Evolutionary conservation across 2,329 filamentous ascomycete species (phyloP).

Genomic region (Exophiala aquamarina): DNA sequence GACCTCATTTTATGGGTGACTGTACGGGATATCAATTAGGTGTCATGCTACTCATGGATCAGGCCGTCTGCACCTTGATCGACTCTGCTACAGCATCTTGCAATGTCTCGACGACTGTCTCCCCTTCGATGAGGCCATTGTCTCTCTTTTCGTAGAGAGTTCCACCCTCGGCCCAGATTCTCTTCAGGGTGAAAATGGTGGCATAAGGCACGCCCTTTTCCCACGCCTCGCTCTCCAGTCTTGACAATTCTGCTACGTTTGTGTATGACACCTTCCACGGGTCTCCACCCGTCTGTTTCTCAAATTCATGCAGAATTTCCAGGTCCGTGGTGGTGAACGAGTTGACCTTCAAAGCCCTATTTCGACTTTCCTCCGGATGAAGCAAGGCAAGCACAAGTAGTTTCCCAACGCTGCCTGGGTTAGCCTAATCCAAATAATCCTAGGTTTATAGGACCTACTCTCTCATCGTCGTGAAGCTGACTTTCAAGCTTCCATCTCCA

Average conservation of each 20-base stretch:
- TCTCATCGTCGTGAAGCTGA: constrained; percentile 68
- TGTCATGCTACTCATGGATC: too few species aligned
- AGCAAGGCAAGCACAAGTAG: constrained; percentile 63
- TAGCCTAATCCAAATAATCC: neutral
- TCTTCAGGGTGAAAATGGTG: constrained; percentile 58
- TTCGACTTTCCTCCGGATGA: constrained; percentile 54
- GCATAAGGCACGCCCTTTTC: constrained; percentile 51
- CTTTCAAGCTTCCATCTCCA: constrained; percentile 59
- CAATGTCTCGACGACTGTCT: constrained; percentile 19
- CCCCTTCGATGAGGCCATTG: constrained; percentile 57
- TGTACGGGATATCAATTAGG: too few species aligned
- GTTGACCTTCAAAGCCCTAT: constrained; percentile 64
- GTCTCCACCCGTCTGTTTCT: constrained; percentile 59
- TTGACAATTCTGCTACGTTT: constrained; percentile 53
- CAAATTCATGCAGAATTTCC: constrained; percentile 64
- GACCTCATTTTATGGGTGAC: too few species aligned
- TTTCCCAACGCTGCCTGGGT: constrained; percentile 53
- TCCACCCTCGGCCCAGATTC: constrained; percentile 72
- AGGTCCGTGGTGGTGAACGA: constrained; percentile 67
- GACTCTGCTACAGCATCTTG: constrained; percentile 21
- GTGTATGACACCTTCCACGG: constrained; percentile 56
- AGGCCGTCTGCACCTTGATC: constrained; percentile 19
- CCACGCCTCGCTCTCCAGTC: constrained; percentile 61
- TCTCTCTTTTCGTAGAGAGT: constrained; percentile 69
- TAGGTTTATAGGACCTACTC: constrained; percentile 53